Percentiles rank a stretch among this genome's conserved stretches.
Conservation (phyloP, 176 grass and related monocot genomes). For the Lolium rigidum region DNA sequence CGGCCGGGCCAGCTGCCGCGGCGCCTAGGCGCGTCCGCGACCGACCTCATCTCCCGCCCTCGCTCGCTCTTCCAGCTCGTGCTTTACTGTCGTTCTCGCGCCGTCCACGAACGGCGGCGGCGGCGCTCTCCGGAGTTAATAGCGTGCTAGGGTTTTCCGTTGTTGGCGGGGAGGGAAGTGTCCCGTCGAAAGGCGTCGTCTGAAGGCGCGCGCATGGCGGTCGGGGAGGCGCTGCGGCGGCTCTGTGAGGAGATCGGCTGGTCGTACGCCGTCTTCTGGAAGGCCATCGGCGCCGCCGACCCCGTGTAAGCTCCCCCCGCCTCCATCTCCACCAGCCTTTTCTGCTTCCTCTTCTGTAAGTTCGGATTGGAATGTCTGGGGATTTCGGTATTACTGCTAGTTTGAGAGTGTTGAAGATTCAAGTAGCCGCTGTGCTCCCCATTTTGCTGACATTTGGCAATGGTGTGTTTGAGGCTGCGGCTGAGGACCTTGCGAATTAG, state of each 20-base stretch:
- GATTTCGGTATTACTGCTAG: background rate
- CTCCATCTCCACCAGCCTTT: background rate
- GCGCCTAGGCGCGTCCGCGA: slow-evolving; percentile 57
- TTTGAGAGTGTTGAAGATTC: background rate
- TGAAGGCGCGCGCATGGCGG: slow-evolving; percentile 48
- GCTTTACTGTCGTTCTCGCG: background rate
- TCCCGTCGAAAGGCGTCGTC: background rate
- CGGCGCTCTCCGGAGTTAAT: slow-evolving; percentile 28
- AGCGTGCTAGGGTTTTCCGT: slow-evolving; percentile 36
- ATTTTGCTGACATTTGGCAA: background rate
- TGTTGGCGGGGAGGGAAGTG: background rate
- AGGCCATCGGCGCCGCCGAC: slow-evolving; percentile 68
- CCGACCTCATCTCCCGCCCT: background rate
- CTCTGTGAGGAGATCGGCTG: slow-evolving; percentile 92
- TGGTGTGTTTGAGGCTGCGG: background rate
- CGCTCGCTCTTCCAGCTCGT: background rate
- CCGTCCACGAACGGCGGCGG: background rate
- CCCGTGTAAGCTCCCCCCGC: slow-evolving; percentile 63
- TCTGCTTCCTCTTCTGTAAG: background rate
- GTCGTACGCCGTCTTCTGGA: slow-evolving; percentile 98
- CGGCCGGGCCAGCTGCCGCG: slow-evolving; percentile 86
- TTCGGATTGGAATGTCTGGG: slow-evolving; percentile 1
- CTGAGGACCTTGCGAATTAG: background rate
- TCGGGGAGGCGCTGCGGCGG: slow-evolving; percentile 76
- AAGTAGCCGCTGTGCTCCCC: background rate